Evolutionary conservation across 164 flowering plant genomes (phyloP), one percentile per base, ranked within the genome.

Genomic region (Saururus chinensis): DNA sequence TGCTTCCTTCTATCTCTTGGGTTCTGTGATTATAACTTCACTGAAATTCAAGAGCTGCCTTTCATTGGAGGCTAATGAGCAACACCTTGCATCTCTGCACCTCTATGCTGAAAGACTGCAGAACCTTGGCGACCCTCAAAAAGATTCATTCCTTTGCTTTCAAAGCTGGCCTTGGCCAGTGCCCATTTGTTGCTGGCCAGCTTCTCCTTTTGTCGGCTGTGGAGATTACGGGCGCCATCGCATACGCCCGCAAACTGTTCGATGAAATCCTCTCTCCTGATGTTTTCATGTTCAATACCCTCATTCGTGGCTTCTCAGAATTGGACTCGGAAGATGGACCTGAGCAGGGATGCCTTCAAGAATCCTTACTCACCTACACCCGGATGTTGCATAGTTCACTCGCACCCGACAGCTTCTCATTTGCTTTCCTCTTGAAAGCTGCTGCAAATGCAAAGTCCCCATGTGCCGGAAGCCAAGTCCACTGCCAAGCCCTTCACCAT

Each of bases 251-350:
- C 58, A 73, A 69, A 45, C 63, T 86, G 61, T 75, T 86, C 65
- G 42, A 40, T 20, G 66, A 74, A 56, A 61, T 76, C 66, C 79
- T 76, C 1, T 48, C 74, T 53, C 82, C 84, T 0, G 85, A 84
- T 56, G 66, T 70, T 51, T 86, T 82, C 80, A 82, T 84, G 84
- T 77, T 68, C 79, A 82, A 82, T 68, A 77, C 88, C 59, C 81
- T 86, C 65, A 77, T 84, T 25, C 81, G 87, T 19, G 49, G 85
- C 11, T 64, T 77, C 54, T 73, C 92, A 24, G 80, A 83, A 11
- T 79, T 80, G 23, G 11, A 45, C 11, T 45, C 17, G 14, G 49
- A 45, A 45, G 13, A 4, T 12, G 49, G 14, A 9, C 13, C 14
- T 4, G 49, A 12, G 49, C 49, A 45, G 49, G 64, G 71, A 19